Evolutionary conservation across 2,329 filamentous ascomycete genomes (phyloP), one percentile per base, ranked within the genome.

Genomic region (Cercospora janseana): DNA sequence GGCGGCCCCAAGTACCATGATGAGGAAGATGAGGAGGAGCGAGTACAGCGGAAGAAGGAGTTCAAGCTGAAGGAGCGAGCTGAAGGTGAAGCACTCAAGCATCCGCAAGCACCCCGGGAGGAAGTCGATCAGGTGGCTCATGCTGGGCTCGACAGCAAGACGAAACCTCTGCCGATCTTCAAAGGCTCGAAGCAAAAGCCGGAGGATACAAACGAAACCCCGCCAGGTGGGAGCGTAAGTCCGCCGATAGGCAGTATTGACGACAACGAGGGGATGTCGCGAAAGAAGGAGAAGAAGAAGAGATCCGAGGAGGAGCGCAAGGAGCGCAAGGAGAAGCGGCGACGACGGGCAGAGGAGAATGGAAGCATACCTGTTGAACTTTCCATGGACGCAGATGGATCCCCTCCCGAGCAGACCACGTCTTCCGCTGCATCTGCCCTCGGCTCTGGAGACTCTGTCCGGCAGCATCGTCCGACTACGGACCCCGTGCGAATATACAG

Each of bases 281-380:
- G 84, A 61, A 96, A 94, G 71, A 93, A 89, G 69, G 91, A 96
- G 65, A 96, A 95, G 76, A 96, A 96, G 72, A 95, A 95, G 74
- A 84, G 86, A 58, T 95, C 88, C 31, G 92, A 96, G 66, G 90
- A 92, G 52, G 92, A 96, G 69, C 79, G 91, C 32, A 95, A 94
- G 66, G 88, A 93, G 53, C 82, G 91, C 47, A 95, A 94, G 67
- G 91, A 96, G 70, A 88, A 88, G 70, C 92, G 88, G 66, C 79
- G 89, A 56, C 83, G 82, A 65, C 82, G 88, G 60, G 92, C 91
- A 18, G 88, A 95, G 65, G 88, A 88, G 51, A 95, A 93, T 66
- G 92, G 92, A 6, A 81, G 82, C 6, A 81, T 95, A 51, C 92
- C 91, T 1, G 81, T 95, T 68, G 91, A 96, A 67, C 75, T 96